phyloP scores from a whole-genome alignment of 2,329 filamentous ascomycete genomes.

The Calonectria fujianensis region DNA sequence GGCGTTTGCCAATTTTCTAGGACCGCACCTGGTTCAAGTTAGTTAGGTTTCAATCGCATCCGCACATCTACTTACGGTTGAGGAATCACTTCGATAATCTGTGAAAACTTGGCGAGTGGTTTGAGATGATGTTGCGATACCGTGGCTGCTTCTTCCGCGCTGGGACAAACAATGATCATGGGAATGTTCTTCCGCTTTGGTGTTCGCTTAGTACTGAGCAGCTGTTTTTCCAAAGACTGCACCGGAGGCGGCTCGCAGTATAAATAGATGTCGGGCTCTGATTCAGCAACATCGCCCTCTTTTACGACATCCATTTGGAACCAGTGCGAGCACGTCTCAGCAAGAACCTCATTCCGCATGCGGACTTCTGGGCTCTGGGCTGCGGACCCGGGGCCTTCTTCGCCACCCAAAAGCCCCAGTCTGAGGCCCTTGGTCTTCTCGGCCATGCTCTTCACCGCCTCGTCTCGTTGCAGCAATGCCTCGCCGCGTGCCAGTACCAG shows the following conservation, averaged over 20 bases:
- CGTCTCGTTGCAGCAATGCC: slow-evolving; percentile 30
- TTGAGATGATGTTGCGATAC: slow-evolving; percentile 51
- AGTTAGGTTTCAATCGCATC: neutral
- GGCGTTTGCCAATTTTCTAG: slow-evolving; percentile 56
- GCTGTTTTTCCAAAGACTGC: slow-evolving; percentile 41
- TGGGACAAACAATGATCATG: slow-evolving; percentile 56
- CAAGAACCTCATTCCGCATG: slow-evolving; percentile 56
- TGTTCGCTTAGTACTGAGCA: slow-evolving; percentile 32
- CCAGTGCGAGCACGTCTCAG: slow-evolving; percentile 58
- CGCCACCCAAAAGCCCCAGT: slow-evolving; percentile 49
- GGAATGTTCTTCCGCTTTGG: slow-evolving; percentile 38
- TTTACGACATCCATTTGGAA: slow-evolving; percentile 58
- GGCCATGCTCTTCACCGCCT: slow-evolving; percentile 37
- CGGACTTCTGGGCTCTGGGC: slow-evolving; percentile 40
- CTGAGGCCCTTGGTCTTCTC: slow-evolving; percentile 42
- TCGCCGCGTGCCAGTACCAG: slow-evolving; percentile 52
- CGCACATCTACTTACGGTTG: slow-evolving; percentile 54
- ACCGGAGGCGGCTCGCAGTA: slow-evolving; percentile 55
- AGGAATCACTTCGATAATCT: slow-evolving; percentile 57
- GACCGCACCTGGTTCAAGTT: slow-evolving; percentile 49
- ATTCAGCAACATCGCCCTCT: slow-evolving; percentile 27
- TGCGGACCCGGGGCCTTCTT: slow-evolving; percentile 24
- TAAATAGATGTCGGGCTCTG: slow-evolving; percentile 51
- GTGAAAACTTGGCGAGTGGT: slow-evolving; percentile 48
- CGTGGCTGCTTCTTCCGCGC: slow-evolving; percentile 56